Base-by-base conservation (phyloP, 2,329 filamentous ascomycete species). In the Talaromyces amestolkiae region DNA sequence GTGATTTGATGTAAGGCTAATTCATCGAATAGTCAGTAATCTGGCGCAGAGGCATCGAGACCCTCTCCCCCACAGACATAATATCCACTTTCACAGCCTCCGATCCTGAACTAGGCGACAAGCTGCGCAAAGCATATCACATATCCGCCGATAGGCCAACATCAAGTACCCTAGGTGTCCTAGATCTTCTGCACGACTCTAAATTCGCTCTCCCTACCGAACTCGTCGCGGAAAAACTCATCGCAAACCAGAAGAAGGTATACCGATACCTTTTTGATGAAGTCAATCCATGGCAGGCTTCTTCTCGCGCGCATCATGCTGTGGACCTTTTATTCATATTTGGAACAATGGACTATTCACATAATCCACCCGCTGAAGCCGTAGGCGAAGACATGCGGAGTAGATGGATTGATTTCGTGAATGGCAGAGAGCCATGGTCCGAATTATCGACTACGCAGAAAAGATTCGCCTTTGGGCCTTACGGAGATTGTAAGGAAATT, bases 321-420 rank as follows among this genome's bases (percentile, higher is more conserved):
- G 78, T 84, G 2, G 82, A 84, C 67, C 70, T 84, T 3, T 65
- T 83, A 1, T 76, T 82, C 9, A 68, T 83, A 0, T 84, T 83
- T 31, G 79, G 75, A 0, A 77, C 77, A 0, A 68, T 81, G 3
- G 78, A 81, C 61, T 63, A 81, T 0, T 72, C 72, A 0, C 76
- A 76, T 24, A 75, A 76, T 1, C 72, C 71, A 0, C 69, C 72
- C 1, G 79, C 80, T 3, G 68, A 75, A 2, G 63, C 54, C 0
- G 73, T 78, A 13, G 75, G 78, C 0, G 60, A 69, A 31, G 74
- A 77, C 9, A 77, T 83, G 76, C 75, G 79, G n/a, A 70, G 69
- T 13, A 69, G 74, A 3, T 82, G 80, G 80, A 73, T 80, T 17
- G 47, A 37, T 2, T 83, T 83, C 61, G 66, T 80, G 0, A 72